phyloP scores from a whole-genome alignment of 176 grass and related monocot species.

The Coix lacrymajobi region DNA sequence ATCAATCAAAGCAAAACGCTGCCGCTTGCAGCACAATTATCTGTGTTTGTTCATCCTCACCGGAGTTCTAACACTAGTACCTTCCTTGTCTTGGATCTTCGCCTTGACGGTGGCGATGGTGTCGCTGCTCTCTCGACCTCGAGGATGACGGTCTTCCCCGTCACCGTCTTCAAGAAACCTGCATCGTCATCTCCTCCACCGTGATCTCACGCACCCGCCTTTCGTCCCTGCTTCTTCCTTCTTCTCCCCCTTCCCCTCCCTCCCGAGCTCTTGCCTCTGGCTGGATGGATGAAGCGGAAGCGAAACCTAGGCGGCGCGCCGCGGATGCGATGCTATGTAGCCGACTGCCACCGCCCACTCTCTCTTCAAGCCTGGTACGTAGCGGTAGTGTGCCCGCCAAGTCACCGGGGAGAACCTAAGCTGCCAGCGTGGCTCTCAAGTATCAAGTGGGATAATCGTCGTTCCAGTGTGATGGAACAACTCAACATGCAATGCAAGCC shows the following conservation, averaged over 20 bases:
- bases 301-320: background rate
- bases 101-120: slow-evolving; percentile 59
- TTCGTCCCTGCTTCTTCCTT: too few relatives aligned
- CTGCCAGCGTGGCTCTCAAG: background rate
- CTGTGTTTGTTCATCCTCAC: too few relatives aligned
- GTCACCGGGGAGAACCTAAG: background rate
- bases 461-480: too few relatives aligned
- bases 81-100: slow-evolving; percentile 66
- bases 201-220: background rate
- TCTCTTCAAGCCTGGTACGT: background rate
- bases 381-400: slow-evolving; percentile 1
- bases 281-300: background rate
- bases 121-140: slow-evolving; percentile 69
- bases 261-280: background rate
- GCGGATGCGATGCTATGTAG: background rate
- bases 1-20: too few relatives aligned
- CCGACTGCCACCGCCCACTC: background rate
- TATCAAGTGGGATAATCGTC: too few relatives aligned
- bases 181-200: slow-evolving; percentile 13
- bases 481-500: too few relatives aligned
- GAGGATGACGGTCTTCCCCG: slow-evolving; percentile 60
- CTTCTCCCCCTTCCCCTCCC: too few relatives aligned
- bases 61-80: too few relatives aligned
- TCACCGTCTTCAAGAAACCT: slow-evolving; percentile 56
- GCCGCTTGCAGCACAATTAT: too few relatives aligned